Conservation (phyloP, 352 stramenopile species). For the Phytophthora melonis region DNA sequence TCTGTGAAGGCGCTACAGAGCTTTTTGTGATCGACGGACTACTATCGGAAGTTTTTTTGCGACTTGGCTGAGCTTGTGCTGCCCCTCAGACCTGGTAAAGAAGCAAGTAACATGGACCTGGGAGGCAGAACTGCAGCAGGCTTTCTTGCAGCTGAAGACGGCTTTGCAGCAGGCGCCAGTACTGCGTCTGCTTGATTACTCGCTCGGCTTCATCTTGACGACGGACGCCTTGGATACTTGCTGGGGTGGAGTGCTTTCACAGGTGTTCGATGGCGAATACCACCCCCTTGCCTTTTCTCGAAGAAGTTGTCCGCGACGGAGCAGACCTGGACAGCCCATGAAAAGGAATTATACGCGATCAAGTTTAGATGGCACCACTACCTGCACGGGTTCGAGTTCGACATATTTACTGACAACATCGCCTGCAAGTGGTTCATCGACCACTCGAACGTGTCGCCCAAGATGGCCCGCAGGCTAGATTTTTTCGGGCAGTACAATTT, state of each 20-base stretch:
- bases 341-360: slow-evolving; percentile 33
- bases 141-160: slow-evolving; percentile 27
- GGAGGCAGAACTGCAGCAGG: slow-evolving; percentile 9
- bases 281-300: slow-evolving; percentile 33
- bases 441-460: slow-evolving; percentile 10
- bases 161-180: slow-evolving; percentile 35
- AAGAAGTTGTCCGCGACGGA: slow-evolving; percentile 15
- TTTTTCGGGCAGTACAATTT: neutral
- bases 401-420: slow-evolving; percentile 13
- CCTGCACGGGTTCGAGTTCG: slow-evolving; percentile 14
- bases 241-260: slow-evolving; percentile 7
- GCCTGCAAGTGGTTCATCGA: slow-evolving; percentile 6
- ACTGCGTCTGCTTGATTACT: slow-evolving; percentile 34
- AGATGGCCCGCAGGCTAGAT: neutral
- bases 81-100: slow-evolving; percentile 36
- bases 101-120: slow-evolving; percentile 27
- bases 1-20: slow-evolving; percentile 30
- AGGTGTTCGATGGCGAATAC: slow-evolving; percentile 20
- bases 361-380: slow-evolving; percentile 26
- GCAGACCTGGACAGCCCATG: slow-evolving; percentile 26
- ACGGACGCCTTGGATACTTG: slow-evolving; percentile 40
- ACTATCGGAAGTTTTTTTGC: slow-evolving; percentile 44
- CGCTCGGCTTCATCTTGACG: slow-evolving; percentile 36
- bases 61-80: slow-evolving; percentile 29
- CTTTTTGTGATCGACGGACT: slow-evolving; percentile 36